Base-by-base conservation (phyloP, 106 monocot genomes). In the Dendrobium catenatum region DNA sequence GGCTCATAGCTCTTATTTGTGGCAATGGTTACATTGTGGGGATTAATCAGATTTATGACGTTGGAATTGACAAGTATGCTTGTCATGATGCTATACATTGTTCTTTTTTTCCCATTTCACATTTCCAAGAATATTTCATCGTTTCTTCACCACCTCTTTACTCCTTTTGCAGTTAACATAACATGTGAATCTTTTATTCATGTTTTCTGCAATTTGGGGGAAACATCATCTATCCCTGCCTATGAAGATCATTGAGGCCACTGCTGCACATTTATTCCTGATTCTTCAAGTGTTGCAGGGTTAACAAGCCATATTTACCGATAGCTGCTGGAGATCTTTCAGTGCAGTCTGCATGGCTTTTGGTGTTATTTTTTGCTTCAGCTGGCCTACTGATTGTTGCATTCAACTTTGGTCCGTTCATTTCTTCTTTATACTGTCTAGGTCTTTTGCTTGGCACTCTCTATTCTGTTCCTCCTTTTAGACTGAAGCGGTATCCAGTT, bases 1-100 rank as follows among this genome's bases (percentile, higher is more conserved):
- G 98, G 42, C 86, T 98, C 33, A 68, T 87, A 76, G 95, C 95
- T 46, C 87, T 98, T 49, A 87, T 98, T 24, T 98, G 98, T 79
- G 98, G 98, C 64, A 98, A 98, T 87, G 94, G 95, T 59, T 98
- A 98, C 64, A 98, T 98, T 22, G 98, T 98, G 22, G 98, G 98
- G 11, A 91, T 95, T 81, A 98, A 98, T 88, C 98, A 98, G 84
- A 98, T 98, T 40, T 98, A 93, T 84, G 98, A 98, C 74, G 89
- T 98, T 31, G 95, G 95, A 83, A 95, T 98, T 66, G 98, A 98
- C 86, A 98, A 98, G 98, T 98, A 95, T 68, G 86, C 51, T 82
- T 73, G 4, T 31, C 24, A 42, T 75, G 33, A 19, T 43, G n/a
- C 43, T 26, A 1, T 27, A 19, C 24, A 43, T n/a, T 26, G 18